A percentile compares a stretch with the other conserved stretches of the same genome.
These are phyloP conservation scores for Amauroascus verrucosus DNA, from an alignment of 2,329 filamentous ascomycete species.

Conservation along the genomic window DNA sequence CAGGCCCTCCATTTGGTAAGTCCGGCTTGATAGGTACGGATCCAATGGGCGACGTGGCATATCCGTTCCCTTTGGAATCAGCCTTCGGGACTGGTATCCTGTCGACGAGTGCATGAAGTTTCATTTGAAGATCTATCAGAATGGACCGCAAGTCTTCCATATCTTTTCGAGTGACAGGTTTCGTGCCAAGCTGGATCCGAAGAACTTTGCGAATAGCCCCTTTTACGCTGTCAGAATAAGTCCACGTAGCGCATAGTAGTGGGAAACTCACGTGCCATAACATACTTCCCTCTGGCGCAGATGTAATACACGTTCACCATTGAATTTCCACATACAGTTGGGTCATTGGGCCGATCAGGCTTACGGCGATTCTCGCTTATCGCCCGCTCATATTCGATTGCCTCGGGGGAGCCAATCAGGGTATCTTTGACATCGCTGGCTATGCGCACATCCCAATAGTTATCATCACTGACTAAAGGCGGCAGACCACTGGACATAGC, in stretches of 20 bases:
- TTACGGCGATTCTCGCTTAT: constrained; percentile 26
- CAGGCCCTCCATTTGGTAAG: constrained; percentile 29
- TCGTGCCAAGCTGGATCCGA: constrained; percentile 38
- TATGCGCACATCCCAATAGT: constrained; percentile 40
- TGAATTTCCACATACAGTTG: constrained; percentile 32
- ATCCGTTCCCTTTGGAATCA: constrained; percentile 12
- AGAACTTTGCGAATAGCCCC: constrained; percentile 36
- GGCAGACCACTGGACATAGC: constrained; percentile 41
- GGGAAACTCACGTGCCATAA: constrained; percentile 34
- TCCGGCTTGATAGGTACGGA: constrained; percentile 22
- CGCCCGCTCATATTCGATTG: constrained; percentile 29
- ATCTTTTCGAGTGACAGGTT: constrained; percentile 34
- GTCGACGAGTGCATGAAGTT: constrained; percentile 36
- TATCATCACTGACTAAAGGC: constrained; percentile 39
- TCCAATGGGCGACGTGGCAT: constrained; percentile 24
- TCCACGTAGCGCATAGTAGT: not conserved
- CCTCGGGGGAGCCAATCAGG: constrained; percentile 30
- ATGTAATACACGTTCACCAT: constrained; percentile 38
- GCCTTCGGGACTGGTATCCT: constrained; percentile 29
- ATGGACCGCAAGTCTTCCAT: constrained; percentile 37
- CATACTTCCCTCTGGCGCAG: constrained; percentile 36
- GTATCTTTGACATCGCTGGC: constrained; percentile 41
- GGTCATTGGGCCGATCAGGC: constrained; percentile 35
- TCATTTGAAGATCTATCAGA: constrained; percentile 32
- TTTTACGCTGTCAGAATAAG: constrained; percentile 14